Conservation (phyloP, 2,329 filamentous ascomycete genomes). For the Nothopassalora personata region DNA sequence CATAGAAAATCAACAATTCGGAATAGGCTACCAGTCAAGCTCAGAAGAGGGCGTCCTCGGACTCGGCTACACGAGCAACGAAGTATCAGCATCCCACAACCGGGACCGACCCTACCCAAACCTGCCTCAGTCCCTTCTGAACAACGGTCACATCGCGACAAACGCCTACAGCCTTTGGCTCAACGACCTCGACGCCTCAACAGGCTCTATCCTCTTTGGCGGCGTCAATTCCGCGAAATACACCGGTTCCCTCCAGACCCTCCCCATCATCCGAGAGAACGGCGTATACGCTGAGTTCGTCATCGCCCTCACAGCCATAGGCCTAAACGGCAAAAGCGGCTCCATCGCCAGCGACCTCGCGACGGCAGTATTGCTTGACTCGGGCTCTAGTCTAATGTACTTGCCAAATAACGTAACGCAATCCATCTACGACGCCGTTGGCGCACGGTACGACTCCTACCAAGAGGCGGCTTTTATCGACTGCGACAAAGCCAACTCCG, state of each 20-base stretch:
- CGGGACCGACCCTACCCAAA: conserved; percentile 50
- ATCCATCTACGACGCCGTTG: conserved; percentile 37
- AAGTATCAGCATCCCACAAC: conserved; percentile 62
- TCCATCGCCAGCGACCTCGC: conserved; percentile 40
- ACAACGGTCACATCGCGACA: conserved; percentile 56
- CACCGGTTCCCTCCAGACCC: conserved; percentile 55
- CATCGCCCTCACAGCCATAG: conserved; percentile 48
- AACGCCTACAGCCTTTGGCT: conserved; percentile 66
- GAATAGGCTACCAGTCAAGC: conserved; percentile 60
- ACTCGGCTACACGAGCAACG: conserved; percentile 75
- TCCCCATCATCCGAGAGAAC: conserved; percentile 52
- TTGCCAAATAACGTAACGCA: conserved; percentile 57
- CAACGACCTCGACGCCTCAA: conserved; percentile 55
- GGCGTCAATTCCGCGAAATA: conserved; percentile 76
- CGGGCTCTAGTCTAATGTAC: conserved; percentile 67
- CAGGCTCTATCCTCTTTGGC: conserved; percentile 70
- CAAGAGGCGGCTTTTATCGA: conserved; percentile 48
- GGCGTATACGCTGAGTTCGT: conserved; percentile 49
- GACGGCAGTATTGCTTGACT: conserved; percentile 63
- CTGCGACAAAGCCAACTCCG: conserved; percentile 47
- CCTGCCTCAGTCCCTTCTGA: conserved; percentile 59
- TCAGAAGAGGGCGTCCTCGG: conserved; percentile 70
- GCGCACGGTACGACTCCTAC: conserved; percentile 38
- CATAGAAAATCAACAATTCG: conserved; percentile 61
- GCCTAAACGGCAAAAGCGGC: conserved; percentile 38